phyloP scores from a whole-genome alignment of 352 stramenopile genomes.

The Phytophthora idaei region DNA sequence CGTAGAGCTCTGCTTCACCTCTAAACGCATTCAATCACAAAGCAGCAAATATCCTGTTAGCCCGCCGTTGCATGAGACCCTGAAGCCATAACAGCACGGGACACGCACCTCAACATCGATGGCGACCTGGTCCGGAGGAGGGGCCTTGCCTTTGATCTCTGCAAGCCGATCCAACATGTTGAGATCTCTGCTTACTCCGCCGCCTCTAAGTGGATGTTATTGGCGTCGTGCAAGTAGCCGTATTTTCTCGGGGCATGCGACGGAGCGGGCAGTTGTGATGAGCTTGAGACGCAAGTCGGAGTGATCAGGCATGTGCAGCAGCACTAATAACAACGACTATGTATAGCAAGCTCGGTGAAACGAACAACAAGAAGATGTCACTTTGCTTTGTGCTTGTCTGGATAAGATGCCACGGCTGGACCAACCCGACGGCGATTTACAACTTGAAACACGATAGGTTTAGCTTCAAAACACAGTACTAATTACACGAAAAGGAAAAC shows the following conservation, averaged over 20 bases:
- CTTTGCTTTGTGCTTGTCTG: not conserved
- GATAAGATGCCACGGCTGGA: not conserved
- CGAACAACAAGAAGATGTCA: constrained; percentile 1
- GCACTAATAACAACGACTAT: not conserved
- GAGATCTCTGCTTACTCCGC: not conserved
- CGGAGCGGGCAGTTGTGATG: constrained; percentile 4
- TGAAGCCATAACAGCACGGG: constrained; percentile 2
- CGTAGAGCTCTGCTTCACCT: not conserved
- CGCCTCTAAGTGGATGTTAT: constrained; percentile 3
- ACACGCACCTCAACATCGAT: constrained; percentile 69
- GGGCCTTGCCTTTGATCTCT: constrained; percentile 14
- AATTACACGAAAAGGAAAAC: too few relatives aligned
- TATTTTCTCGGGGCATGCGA: constrained; percentile 14
- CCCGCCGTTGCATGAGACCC: not conserved
- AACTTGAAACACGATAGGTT: too few relatives aligned
- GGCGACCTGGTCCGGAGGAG: constrained; percentile 44
- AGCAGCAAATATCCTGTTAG: constrained; percentile 2
- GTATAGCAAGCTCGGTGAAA: constrained; percentile 1
- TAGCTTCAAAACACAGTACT: too few relatives aligned
- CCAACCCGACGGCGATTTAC: not conserved
- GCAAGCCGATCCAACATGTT: constrained; percentile 10
- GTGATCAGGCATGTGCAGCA: not conserved
- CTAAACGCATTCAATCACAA: not conserved
- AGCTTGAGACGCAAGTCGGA: not conserved
- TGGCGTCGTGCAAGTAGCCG: not conserved